Conservation (phyloP, 805 yeast genomes). For the Yarrowia deformans region DNA sequence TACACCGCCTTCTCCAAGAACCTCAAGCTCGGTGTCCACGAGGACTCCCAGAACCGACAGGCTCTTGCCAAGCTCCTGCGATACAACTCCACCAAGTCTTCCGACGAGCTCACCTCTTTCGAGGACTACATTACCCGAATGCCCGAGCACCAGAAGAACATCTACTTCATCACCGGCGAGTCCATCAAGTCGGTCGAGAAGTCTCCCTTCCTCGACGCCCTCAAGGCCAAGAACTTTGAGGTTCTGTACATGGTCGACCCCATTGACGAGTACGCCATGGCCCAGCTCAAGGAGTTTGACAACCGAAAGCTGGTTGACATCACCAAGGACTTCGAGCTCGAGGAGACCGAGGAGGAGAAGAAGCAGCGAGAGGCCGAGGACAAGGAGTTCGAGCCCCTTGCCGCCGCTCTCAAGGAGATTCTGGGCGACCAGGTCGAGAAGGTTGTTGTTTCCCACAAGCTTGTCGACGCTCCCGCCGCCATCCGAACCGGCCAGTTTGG, state of each 20-base stretch:
- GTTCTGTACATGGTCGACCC: slow-evolving; percentile 98
- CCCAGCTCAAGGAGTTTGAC: slow-evolving; percentile 98
- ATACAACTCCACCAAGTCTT: slow-evolving; percentile 94
- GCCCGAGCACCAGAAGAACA: slow-evolving; percentile 99
- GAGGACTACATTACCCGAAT: slow-evolving; percentile 98
- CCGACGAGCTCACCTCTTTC: slow-evolving; percentile 92
- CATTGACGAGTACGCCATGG: slow-evolving; percentile 99
- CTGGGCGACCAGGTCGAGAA: slow-evolving; percentile 99
- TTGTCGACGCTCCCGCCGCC: slow-evolving; percentile 99
- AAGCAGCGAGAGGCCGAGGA: slow-evolving; percentile 89
- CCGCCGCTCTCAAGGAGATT: slow-evolving; percentile 94
- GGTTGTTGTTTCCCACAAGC: slow-evolving; percentile 97
- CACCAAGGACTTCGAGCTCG: slow-evolving; percentile 97
- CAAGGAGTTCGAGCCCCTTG: slow-evolving; percentile 89
- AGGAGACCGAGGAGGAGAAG: slow-evolving; percentile 98
- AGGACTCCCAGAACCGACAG: slow-evolving; percentile 96
- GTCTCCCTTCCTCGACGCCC: slow-evolving; percentile 98
- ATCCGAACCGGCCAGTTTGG: slow-evolving; percentile 99
- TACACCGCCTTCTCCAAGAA: slow-evolving; percentile 98
- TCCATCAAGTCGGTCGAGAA: slow-evolving; percentile 95
- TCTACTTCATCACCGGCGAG: slow-evolving; percentile 99
- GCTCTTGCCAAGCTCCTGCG: slow-evolving; percentile 96
- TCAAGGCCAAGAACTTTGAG: slow-evolving; percentile 98
- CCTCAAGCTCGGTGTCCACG: slow-evolving; percentile 98
- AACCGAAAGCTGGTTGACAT: slow-evolving; percentile 98